phyloP scores from a whole-genome alignment of 345 rosid species.

The Acer campestre region DNA sequence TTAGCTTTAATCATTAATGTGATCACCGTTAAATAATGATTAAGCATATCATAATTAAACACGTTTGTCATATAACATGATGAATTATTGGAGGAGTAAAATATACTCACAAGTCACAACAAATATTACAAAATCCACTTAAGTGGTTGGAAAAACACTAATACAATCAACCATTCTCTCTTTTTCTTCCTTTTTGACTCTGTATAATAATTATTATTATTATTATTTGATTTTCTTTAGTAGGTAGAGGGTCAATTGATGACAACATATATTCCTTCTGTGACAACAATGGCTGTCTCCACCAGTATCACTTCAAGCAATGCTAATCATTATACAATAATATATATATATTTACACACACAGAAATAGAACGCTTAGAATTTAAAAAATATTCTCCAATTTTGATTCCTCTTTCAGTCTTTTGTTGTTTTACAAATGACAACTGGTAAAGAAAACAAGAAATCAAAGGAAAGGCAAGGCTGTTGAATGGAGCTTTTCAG shows the following conservation, averaged over 20 bases:
- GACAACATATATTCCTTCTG: not conserved
- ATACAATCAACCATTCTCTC: not conserved
- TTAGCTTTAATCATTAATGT: too few relatives aligned
- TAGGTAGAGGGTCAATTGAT: not conserved
- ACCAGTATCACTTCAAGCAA: not conserved
- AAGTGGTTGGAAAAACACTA: not conserved
- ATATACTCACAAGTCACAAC: not conserved
- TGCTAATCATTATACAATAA: not conserved
- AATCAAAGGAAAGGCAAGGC: not conserved
- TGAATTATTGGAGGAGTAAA: not conserved
- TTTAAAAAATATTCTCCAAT: not conserved
- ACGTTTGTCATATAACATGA: not conserved
- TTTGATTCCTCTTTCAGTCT: not conserved
- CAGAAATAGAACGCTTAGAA: not conserved
- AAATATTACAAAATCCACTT: too few relatives aligned
- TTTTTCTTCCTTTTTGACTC: not conserved
- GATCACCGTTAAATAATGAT: too few relatives aligned
- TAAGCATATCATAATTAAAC: not conserved
- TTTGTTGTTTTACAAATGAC: not conserved
- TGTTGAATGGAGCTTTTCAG: constrained; percentile 30
- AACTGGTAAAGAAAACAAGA: not conserved
- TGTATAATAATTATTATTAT: too few relatives aligned
- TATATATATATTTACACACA: too few relatives aligned
- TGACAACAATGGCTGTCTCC: not conserved
- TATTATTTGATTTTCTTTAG: not conserved